Base-by-base conservation (phyloP, 2,329 filamentous ascomycete species). In the Fusarium pseudocircinatum region DNA sequence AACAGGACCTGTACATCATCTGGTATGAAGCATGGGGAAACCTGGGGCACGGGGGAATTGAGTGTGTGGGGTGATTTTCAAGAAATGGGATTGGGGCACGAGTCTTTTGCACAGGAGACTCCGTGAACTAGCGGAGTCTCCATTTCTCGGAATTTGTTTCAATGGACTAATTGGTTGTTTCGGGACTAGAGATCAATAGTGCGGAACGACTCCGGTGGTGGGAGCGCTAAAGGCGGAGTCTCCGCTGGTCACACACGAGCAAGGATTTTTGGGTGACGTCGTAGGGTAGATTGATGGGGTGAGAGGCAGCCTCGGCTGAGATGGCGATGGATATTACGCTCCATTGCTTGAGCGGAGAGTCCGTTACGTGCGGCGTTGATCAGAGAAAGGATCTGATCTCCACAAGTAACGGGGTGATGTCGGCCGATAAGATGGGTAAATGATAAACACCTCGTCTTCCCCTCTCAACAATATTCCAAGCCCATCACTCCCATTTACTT, bases 1-100 rank as follows among this genome's bases (percentile, higher is more conserved):
- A 61, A 42, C 30, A 50, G 53, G n/a, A 26, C 22, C 37, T 67
- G 28, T 54, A 57, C 49, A 57, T 61, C 60, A 60, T 28, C 37
- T 54, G 53, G 62, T 37, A 56, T 40, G 50, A 16, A 37, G 42
- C 57, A 53, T 70, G 70, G 70, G 69, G 66, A 73, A 73, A 73
- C 40, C 70, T 70, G 69, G 70, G 67, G 65, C 43, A 49, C 37
- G 24, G 22, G 47, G 47, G 47, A 32, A 37, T 44, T 54, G 60
- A 58, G 30, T 50, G 50, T 72, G 70, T 73, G 70, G 70, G 70
- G 70, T 67, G 57, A 52, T 37, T 54, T 40, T 60, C 36, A 18
- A 44, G 52, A n/a, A 47, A 50, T 12, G 32, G 54, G 60, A 73
- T 73, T 73, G 70, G 70, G 26, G 62, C 42, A 50, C 26, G 40